Base-by-base conservation (phyloP, 305 asterid genomes). In the Fraxinus greggii region DNA sequence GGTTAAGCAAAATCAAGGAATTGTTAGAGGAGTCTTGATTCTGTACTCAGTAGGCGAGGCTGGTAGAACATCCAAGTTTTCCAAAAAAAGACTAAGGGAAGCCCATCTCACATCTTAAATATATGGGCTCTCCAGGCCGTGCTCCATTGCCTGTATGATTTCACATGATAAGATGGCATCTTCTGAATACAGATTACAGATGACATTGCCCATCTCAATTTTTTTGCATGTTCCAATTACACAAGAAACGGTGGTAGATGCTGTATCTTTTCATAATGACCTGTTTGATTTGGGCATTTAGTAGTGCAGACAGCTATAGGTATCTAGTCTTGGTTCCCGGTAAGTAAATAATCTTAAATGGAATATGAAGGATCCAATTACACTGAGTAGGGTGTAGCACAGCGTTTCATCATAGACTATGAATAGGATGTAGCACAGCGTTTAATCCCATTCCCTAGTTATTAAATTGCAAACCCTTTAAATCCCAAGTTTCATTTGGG, bases 21-120 rank as follows among this genome's bases (percentile, higher is more conserved):
- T 13, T 31, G 40, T 35, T 26, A 80, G 70, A 19, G 21, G 45
- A 67, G 61, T 42, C 32, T 26, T 80, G 72, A 74, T 21, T 73
- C 77, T 82, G 77, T 79, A 79, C 67, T 54, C 12, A 61, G 17
- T 59, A 26, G 65, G 72, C 79, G 63, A 61, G 24, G 77, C 76
- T 35, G 69, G 38, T 54, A 54, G 12, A 54, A 54, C 24, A 17
- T 67, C 26, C 45, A 42, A 15, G 42, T 76, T 59, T 38, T 29
- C 59, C n/a, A 13, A 32, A 31, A 31, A 56, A 48, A 56, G 21
- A 42, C 29, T 24, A n/a, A n/a, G 69, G 31, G 70, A 59, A 21
- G 31, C 15, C 15, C 70, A 59, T 33, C 75, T 21, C 7, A 23
- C 4, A 26, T 13, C 74, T 69, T 73, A 17, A 21, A 73, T 1